Evolutionary conservation across 371 early-diverging fungal species (phyloP).

Genomic region (Gilbertella persicaria): DNA sequence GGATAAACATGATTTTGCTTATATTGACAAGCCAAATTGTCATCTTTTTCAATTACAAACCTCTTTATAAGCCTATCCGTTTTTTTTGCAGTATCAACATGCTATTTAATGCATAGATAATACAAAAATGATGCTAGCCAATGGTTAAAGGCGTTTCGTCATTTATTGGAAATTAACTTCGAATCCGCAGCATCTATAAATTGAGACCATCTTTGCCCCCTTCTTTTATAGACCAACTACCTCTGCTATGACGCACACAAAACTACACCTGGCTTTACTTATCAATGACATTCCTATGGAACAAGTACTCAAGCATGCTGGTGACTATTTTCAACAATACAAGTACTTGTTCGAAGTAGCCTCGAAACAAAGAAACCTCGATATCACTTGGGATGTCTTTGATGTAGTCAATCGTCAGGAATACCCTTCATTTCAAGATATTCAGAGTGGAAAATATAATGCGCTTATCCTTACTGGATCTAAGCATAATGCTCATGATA

Average conservation of each 20-base stretch:
- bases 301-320: constrained; percentile 47
- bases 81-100: no score
- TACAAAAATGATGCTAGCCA: no score
- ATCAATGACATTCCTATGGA: constrained; percentile 61
- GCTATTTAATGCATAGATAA: no score
- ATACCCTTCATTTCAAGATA: constrained; percentile 38
- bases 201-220: no score
- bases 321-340: constrained; percentile 55
- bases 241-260: constrained; percentile 6
- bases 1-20: no score
- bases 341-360: constrained; percentile 37
- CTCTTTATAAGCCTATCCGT: no score
- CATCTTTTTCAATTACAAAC: no score
- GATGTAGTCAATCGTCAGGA: constrained; percentile 45
- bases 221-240: no score
- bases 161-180: no score
- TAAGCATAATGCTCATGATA: constrained; percentile 41
- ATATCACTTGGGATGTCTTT: constrained; percentile 37
- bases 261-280: constrained; percentile 41
- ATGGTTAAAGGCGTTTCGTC: no score
- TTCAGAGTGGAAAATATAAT: constrained; percentile 28
- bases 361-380: constrained; percentile 6
- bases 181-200: no score
- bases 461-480: constrained; percentile 34
- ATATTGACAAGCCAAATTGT: no score